phyloP scores from a whole-genome alignment of 257 asterid genomes.

The Buddleja alternifolia region DNA sequence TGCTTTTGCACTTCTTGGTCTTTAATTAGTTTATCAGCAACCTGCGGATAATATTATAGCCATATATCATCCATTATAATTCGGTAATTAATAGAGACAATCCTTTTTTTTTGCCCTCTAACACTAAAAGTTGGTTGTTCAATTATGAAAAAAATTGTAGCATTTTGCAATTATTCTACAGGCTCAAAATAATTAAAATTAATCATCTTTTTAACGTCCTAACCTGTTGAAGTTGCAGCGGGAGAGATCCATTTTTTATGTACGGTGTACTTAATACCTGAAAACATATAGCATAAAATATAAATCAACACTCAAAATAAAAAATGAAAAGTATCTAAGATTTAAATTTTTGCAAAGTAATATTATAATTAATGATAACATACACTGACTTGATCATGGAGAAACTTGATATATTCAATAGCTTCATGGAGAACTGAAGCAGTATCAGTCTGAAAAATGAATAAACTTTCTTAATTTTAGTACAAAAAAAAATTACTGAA shows the following conservation, averaged over 20 bases:
- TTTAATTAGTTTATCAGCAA: constrained; percentile 33
- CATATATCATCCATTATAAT: no score
- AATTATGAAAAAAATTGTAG: constrained; percentile 30
- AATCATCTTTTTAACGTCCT: background rate
- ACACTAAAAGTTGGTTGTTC: no score
- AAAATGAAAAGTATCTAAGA: background rate
- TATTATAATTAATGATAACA: constrained; percentile 21
- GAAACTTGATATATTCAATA: constrained; percentile 80
- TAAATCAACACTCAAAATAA: background rate
- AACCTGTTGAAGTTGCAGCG: constrained; percentile 59
- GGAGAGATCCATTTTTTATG: constrained; percentile 59
- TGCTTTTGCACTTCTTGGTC: constrained; percentile 44
- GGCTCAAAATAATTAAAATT: constrained; percentile 19
- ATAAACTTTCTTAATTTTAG: background rate
- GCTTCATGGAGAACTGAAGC: constrained; percentile 99
- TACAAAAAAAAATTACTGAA: background rate
- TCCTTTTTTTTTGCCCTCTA: no score
- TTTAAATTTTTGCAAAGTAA: background rate
- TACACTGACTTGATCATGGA: constrained; percentile 94
- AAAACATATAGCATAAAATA: constrained; percentile 10
- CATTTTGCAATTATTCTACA: constrained; percentile 1
- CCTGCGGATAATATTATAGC: constrained; percentile 32
- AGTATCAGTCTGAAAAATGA: constrained; percentile 74
- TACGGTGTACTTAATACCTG: constrained; percentile 80
- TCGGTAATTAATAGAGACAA: no score